A percentile compares a stretch with the other conserved stretches of the same genome.
These are phyloP conservation scores for Bolboschoenus planiculmis DNA, from an alignment of 176 grass and related monocot genomes.

Conservation along the genomic window DNA sequence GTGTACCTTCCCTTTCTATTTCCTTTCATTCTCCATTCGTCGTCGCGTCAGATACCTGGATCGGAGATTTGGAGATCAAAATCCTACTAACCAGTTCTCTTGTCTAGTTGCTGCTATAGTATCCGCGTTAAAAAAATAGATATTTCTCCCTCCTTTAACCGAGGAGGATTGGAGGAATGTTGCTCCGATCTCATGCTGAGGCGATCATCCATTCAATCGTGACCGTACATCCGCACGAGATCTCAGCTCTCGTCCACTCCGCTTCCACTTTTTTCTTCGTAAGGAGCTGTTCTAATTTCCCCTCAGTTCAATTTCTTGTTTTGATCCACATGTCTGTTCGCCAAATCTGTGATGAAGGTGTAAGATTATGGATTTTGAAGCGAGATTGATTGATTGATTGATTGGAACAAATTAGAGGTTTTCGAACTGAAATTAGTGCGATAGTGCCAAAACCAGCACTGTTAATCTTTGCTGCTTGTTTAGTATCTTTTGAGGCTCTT, in stretches of 20 bases:
- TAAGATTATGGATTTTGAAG: background rate
- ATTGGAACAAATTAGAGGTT: background rate
- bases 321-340: too few relatives aligned
- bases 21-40: too few relatives aligned
- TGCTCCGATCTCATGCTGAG: slow-evolving; percentile 26
- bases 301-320: background rate
- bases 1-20: background rate
- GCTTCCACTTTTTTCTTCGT: slow-evolving; percentile 96
- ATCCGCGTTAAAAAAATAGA: background rate
- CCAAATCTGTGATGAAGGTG: background rate
- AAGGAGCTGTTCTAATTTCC: slow-evolving; percentile 12
- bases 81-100: too few relatives aligned
- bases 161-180: background rate
- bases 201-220: slow-evolving; percentile 50
- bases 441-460: too few relatives aligned
- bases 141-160: background rate
- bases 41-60: too few relatives aligned
- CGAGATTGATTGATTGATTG: background rate
- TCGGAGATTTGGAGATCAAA: background rate
- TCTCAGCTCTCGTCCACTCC: slow-evolving; percentile 47
- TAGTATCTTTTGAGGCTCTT: too few relatives aligned
- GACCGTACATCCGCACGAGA: slow-evolving; percentile 58
- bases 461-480: background rate
- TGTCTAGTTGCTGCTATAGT: too few relatives aligned
- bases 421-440: background rate